These are phyloP conservation scores for Phytophthora sojae DNA, from an alignment of 352 stramenopile genomes.

Conservation along the genomic window DNA sequence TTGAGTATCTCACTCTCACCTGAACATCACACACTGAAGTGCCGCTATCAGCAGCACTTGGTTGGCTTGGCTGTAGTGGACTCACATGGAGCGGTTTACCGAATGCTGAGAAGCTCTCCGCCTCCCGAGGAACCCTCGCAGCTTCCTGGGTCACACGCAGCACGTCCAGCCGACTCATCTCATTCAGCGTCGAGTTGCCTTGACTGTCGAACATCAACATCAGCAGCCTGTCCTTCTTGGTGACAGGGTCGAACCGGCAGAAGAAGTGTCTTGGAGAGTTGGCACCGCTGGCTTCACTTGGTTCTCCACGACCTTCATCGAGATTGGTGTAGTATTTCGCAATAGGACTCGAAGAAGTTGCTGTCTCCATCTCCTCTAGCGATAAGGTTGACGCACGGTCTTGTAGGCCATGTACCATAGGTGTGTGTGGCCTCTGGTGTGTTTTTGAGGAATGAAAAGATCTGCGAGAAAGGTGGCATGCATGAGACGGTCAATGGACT, in stretches of 20 bases:
- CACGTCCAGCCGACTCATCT: slow-evolving; percentile 52
- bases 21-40: background rate
- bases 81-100: background rate
- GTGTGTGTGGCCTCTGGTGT: background rate
- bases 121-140: slow-evolving; percentile 14
- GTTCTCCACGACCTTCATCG: background rate
- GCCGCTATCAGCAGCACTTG: background rate
- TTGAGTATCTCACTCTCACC: background rate
- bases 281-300: background rate
- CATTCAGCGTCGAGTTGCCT: slow-evolving; percentile 38
- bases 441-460: background rate
- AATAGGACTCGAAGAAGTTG: background rate
- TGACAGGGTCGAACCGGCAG: slow-evolving; percentile 37
- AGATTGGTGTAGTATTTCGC: slow-evolving; percentile 1
- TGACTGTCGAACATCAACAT: slow-evolving; percentile 43
- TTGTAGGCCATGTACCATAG: background rate
- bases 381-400: background rate
- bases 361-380: slow-evolving; percentile 6
- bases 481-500: background rate
- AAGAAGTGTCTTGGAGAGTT: slow-evolving; percentile 15
- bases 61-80: background rate
- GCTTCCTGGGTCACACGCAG: slow-evolving; percentile 52
- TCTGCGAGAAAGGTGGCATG: background rate
- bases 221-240: slow-evolving; percentile 31
- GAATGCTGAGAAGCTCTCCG: background rate